phyloP scores from a whole-genome alignment of 768 basidiomycete genomes.

The Tulasnella sp. region DNA sequence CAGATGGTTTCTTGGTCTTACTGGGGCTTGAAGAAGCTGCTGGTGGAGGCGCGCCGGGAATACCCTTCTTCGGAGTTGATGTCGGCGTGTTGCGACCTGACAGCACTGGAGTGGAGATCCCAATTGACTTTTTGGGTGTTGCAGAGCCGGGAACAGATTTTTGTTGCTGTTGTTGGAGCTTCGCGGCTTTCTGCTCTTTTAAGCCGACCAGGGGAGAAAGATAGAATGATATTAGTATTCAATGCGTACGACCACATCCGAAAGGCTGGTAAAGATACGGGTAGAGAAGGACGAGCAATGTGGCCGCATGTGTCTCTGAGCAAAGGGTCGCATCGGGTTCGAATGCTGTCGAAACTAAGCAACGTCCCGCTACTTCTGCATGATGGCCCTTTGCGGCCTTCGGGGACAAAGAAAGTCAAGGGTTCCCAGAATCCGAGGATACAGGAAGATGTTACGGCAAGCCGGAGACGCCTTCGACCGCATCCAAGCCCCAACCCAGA shows the following conservation, averaged over 20 bases:
- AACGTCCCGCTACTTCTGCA: neutral
- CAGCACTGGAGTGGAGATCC: neutral
- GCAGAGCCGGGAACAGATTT: neutral
- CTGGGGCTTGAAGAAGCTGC: conserved; percentile 1
- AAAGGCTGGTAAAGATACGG: neutral
- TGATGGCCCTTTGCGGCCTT: no score
- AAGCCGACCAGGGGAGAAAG: neutral
- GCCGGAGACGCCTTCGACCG: no score
- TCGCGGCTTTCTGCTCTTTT: conserved; percentile 7
- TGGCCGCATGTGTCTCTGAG: neutral
- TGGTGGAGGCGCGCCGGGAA: no score
- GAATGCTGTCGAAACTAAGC: neutral
- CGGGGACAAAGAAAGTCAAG: no score
- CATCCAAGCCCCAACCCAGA: neutral
- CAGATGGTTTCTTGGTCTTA: conserved; percentile 4
- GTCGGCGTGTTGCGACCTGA: neutral
- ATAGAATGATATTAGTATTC: neutral
- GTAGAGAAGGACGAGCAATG: neutral
- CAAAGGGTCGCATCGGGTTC: neutral
- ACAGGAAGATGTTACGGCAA: no score
- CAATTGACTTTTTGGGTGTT: neutral
- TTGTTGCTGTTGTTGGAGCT: neutral
- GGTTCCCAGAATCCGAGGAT: no score
- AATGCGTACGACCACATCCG: neutral
- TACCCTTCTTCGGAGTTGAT: conserved; percentile 5